These are phyloP conservation scores for Bipolaris gigantea DNA, from an alignment of 2,329 filamentous ascomycete species.

Conservation along the genomic window DNA sequence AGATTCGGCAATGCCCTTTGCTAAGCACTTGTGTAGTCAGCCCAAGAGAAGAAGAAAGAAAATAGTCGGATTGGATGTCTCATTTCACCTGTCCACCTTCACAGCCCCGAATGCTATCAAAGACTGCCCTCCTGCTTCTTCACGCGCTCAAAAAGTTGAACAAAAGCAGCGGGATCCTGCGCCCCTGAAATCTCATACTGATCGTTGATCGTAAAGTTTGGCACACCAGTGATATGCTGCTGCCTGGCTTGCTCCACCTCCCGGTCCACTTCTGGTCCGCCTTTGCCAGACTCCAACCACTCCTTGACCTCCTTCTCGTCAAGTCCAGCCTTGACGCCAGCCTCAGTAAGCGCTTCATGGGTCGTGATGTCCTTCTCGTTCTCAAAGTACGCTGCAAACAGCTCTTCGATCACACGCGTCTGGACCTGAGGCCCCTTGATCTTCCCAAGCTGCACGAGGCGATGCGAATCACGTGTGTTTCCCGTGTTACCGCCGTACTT, in stretches of 20 bases:
- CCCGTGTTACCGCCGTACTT: constrained; percentile 71
- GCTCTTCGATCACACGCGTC: constrained; percentile 45
- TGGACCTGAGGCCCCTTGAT: constrained; percentile 56
- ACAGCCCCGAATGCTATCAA: not conserved
- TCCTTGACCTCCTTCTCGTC: constrained; percentile 47
- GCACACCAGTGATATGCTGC: constrained; percentile 67
- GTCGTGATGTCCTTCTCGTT: constrained; percentile 53
- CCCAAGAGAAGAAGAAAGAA: too few relatives aligned
- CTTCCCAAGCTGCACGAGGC: constrained; percentile 68
- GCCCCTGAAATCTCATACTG: constrained; percentile 70
- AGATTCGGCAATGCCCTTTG: too few relatives aligned
- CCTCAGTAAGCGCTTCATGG: constrained; percentile 44
- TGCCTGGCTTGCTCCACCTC: constrained; percentile 50
- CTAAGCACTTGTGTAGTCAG: not conserved
- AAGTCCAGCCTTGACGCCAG: constrained; percentile 50
- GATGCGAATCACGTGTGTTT: constrained; percentile 77
- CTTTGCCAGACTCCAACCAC: constrained; percentile 50
- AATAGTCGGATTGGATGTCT: not conserved
- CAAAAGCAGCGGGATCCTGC: constrained; percentile 68
- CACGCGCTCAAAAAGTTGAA: constrained; percentile 66
- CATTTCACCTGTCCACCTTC: not conserved
- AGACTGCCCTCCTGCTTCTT: constrained; percentile 48
- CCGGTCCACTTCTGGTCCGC: constrained; percentile 50
- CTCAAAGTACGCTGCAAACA: constrained; percentile 51
- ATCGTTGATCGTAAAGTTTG: constrained; percentile 73